Evolutionary conservation across 2,329 filamentous ascomycete genomes (phyloP).

Genomic region (Salinomyces thailandicus): DNA sequence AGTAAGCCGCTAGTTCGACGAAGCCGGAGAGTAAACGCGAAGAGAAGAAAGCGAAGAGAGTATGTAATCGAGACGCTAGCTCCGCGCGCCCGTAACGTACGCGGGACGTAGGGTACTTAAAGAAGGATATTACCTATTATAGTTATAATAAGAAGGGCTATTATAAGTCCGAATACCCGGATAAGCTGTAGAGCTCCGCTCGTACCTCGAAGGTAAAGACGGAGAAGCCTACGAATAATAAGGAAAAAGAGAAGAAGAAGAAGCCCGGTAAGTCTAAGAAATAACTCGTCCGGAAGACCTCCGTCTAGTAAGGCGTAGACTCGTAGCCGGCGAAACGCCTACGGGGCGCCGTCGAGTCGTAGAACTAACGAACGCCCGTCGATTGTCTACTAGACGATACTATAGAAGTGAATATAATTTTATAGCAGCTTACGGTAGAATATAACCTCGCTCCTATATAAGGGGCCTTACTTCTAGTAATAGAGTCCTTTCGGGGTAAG

Average conservation of each 20-base stretch:
- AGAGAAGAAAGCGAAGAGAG: not conserved
- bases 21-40: not conserved
- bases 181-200: too few relatives aligned
- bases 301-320: not conserved
- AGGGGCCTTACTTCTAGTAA: not conserved
- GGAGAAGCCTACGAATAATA: not conserved
- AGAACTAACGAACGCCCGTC: not conserved
- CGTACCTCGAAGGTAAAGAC: too few relatives aligned
- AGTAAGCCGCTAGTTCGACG: not conserved
- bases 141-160: not conserved
- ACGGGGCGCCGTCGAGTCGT: not conserved
- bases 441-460: not conserved
- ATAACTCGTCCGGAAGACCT: not conserved
- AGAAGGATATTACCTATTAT: not conserved
- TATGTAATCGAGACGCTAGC: too few relatives aligned
- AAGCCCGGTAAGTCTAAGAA: too few relatives aligned
- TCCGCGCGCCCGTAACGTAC: too few relatives aligned
- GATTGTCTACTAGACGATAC: not conserved
- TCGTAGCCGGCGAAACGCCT: not conserved
- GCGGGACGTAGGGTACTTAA: not conserved
- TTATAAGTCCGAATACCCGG: not conserved
- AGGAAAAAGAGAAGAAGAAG: too few relatives aligned
- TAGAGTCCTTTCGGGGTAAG: not conserved
- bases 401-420: not conserved
- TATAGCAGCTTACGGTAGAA: not conserved